Conservation (phyloP, 768 basidiomycete species). For the Amanita inopinata region DNA sequence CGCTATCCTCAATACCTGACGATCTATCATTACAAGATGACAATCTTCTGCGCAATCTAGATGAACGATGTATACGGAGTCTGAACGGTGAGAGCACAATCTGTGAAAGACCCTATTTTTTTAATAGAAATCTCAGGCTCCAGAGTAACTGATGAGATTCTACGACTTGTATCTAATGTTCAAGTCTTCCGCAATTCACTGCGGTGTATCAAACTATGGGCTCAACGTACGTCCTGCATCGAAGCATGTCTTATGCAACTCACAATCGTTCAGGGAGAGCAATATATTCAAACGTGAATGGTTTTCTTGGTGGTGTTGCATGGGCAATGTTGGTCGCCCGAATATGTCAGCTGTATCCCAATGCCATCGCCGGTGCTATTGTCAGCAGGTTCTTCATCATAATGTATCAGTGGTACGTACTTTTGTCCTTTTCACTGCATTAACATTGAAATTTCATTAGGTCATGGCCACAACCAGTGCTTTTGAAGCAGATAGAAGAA, state of each 20-base stretch:
- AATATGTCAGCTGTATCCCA: conserved; percentile 98
- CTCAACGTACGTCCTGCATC: conserved; percentile 55
- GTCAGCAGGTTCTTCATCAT: conserved; percentile 98
- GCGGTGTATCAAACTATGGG: conserved; percentile 97
- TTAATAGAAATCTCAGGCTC: conserved; percentile 49
- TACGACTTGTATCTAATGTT: conserved; percentile 91
- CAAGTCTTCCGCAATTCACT: conserved; percentile 90
- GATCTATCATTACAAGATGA: conserved; percentile 87
- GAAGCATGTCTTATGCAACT: neutral
- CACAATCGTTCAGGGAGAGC: conserved; percentile 57
- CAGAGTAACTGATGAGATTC: conserved; percentile 90
- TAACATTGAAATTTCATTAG: conserved; percentile 29
- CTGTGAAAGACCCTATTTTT: too few relatives aligned
- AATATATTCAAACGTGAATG: conserved; percentile 96
- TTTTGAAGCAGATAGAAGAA: conserved; percentile 93
- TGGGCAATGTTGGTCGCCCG: conserved; percentile 99
- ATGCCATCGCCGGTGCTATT: conserved; percentile 86
- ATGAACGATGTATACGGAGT: conserved; percentile 93
- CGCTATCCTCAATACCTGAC: conserved; percentile 82
- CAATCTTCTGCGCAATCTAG: conserved; percentile 82
- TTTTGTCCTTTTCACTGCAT: neutral
- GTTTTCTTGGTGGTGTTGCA: conserved; percentile 95
- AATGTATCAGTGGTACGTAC: conserved; percentile 86
- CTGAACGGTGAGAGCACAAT: conserved; percentile 67
- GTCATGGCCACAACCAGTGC: conserved; percentile 98